Evolutionary conservation across 1,284 basidiomycete species (phyloP), one percentile per base, ranked within the genome.

Genomic region (Trichosporon ovoides): DNA sequence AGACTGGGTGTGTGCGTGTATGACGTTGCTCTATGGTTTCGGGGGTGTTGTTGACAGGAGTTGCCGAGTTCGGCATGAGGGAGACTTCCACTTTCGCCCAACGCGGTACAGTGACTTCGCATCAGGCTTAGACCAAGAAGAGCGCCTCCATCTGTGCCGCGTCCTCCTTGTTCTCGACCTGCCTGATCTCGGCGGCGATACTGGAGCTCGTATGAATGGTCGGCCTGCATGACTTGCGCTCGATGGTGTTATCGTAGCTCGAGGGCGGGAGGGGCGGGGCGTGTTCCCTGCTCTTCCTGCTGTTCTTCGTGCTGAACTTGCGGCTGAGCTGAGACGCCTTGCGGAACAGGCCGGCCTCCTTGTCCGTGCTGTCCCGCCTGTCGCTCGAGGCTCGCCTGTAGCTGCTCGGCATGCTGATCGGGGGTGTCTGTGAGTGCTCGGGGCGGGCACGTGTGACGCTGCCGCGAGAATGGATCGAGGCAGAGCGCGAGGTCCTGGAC

Each of bases 61-160:
- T n/a, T n/a, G n/a, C n/a, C n/a, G n/a, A n/a, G n/a, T n/a, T n/a
- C n/a, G n/a, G n/a, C n/a, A n/a, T n/a, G n/a, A n/a, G n/a, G n/a
- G n/a, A n/a, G n/a, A n/a, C n/a, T n/a, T n/a, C n/a, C n/a, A n/a
- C n/a, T n/a, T n/a, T n/a, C n/a, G n/a, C n/a, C n/a, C n/a, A n/a
- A n/a, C n/a, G 9, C 9, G 28, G 5, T 31, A 4, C 5, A 4
- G 28, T 9, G 28, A 9, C 28, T 4, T 9, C 4, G 28, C 28
- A 9, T 4, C 5, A 4, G n/a, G n/a, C n/a, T 9, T 65, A 72
- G 28, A 65, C 65, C 66, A 74, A 58, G 71, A 76, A 76, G 63
- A 73, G 73, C 5, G 68, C 68, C 67, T 76, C 74, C 43, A 69
- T 69, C 33, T 68, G 52, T 36, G 70, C 68, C 53, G 61, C 63